Evolutionary conservation across 306 rosid species (phyloP), one percentile per base, ranked within the genome.

Genomic region (Cercis canadensis): DNA sequence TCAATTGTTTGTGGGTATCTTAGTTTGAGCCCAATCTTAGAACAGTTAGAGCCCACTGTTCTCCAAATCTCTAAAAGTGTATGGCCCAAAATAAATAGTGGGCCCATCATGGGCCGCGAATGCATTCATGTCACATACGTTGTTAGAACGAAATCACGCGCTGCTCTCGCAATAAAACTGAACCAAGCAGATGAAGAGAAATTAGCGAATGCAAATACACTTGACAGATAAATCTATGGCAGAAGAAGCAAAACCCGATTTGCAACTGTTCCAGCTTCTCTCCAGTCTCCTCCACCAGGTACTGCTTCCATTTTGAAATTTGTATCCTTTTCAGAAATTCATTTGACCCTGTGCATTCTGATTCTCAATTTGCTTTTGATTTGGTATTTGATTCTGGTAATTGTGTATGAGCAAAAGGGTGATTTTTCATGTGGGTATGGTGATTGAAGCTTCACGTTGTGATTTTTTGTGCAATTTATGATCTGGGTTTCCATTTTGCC

Each of bases 251-350:
- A 87, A 86, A 54, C 81, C 88, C 62, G 96, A 92, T 51, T 82
- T 76, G 8, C 90, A 90, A 67, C 84, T 92, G 65, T 90, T 92
- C 58, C 83, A 92, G 80, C 98, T 92, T 36, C 96, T 92, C 45
- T 82, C 92, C 34, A 73, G 11, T 85, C 90, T 92, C 47, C 96
- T 92, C 60, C 88, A 80, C 13, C 86, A 92, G 96, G 98, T 92
- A 51, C 18, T 57, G 1, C 36, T 57, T 46, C 65, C n/a, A n/a
- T n/a, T n/a, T n/a, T 50, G 12, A 3, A 24, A 24, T 17, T 12
- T 19, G 33, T n/a, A 14, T 10, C 37, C 18, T 40, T 52, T 41
- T 39, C 13, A 41, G 19, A 58, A 36, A 19, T 31, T 37, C 19
- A 58, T 37, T 70, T 11, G 8, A 29, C 37, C 55, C 24, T 12